A percentile compares a stretch with the other conserved stretches of the same genome.
Conservation (phyloP, 1,284 basidiomycete genomes). For the Papiliotrema terrestris region DNA sequence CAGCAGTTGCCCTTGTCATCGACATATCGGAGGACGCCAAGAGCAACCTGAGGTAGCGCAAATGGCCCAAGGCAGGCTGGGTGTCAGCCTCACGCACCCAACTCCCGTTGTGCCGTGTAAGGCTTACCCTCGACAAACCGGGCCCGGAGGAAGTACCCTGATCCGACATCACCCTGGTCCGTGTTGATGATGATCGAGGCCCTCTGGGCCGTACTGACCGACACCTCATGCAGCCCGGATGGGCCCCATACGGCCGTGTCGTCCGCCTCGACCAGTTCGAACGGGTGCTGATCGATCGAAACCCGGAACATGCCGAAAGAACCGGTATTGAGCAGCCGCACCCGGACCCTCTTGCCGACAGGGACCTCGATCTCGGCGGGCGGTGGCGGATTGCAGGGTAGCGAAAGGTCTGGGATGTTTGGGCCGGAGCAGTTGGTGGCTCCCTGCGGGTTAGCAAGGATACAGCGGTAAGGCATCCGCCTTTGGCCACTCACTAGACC, state of each 20-base stretch:
- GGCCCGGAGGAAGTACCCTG: constrained; percentile 39
- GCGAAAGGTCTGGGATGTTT: not conserved
- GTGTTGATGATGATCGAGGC: constrained; percentile 39
- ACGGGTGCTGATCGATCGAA: constrained; percentile 32
- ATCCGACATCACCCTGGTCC: constrained; percentile 21
- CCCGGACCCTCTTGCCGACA: constrained; percentile 9
- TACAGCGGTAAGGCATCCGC: too few species aligned
- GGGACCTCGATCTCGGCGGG: constrained; percentile 13
- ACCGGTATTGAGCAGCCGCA: constrained; percentile 28
- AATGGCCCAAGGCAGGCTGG: constrained; percentile 5
- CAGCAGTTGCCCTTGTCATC: constrained; percentile 3
- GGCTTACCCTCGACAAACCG: constrained; percentile 16
- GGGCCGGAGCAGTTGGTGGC: constrained; percentile 10
- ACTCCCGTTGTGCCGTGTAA: not conserved
- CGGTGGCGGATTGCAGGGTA: constrained; percentile 1
- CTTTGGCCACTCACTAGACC: constrained; percentile 26
- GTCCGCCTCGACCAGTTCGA: constrained; percentile 33
- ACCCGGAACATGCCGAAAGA: constrained; percentile 19
- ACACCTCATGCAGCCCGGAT: constrained; percentile 18
- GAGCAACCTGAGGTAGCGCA: not conserved
- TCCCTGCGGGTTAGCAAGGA: constrained; percentile 1
- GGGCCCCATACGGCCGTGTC: constrained; percentile 23
- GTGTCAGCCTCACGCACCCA: too few species aligned
- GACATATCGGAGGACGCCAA: constrained; percentile 24
- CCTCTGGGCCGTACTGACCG: constrained; percentile 33